phyloP scores from a whole-genome alignment of 2,329 filamentous ascomycete genomes.

The Colletotrichum nymphaeae region DNA sequence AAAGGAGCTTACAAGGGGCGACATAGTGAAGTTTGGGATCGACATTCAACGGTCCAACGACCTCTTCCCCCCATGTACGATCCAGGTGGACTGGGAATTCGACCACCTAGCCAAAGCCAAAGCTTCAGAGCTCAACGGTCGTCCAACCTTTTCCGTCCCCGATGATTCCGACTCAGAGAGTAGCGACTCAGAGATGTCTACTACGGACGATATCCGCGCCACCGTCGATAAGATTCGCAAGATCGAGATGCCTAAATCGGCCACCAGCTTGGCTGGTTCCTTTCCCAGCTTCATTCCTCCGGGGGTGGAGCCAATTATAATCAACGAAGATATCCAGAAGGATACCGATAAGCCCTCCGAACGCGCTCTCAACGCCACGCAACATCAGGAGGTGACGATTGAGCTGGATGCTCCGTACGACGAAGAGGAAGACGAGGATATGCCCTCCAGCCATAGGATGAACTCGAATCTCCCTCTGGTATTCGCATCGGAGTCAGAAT shows the following conservation, averaged over 20 bases:
- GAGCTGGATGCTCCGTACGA: conserved; percentile 23
- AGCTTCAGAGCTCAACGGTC: background rate
- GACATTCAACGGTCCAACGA: conserved; percentile 47
- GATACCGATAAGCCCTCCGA: background rate
- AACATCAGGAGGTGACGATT: background rate
- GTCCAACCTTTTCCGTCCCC: conserved; percentile 51
- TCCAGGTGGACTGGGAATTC: conserved; percentile 47
- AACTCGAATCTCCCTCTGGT: background rate
- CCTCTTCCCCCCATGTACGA: conserved; percentile 50
- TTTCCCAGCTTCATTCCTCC: background rate
- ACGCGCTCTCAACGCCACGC: background rate
- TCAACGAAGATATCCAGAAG: background rate
- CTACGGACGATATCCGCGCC: conserved; percentile 35
- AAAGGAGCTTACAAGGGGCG: conserved; percentile 41
- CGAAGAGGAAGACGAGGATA: conserved; percentile 10
- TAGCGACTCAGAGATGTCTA: conserved; percentile 43
- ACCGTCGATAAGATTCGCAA: conserved; percentile 17
- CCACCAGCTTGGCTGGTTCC: background rate
- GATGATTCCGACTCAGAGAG: conserved; percentile 54
- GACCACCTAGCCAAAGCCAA: conserved; percentile 30
- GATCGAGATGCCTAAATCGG: background rate
- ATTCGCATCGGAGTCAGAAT: background rate
- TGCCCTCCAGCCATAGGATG: background rate
- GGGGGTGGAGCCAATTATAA: background rate
- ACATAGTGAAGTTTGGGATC: conserved; percentile 50